phyloP scores from a whole-genome alignment of 2,329 filamentous ascomycete genomes.

The Cytospora piceicola region DNA sequence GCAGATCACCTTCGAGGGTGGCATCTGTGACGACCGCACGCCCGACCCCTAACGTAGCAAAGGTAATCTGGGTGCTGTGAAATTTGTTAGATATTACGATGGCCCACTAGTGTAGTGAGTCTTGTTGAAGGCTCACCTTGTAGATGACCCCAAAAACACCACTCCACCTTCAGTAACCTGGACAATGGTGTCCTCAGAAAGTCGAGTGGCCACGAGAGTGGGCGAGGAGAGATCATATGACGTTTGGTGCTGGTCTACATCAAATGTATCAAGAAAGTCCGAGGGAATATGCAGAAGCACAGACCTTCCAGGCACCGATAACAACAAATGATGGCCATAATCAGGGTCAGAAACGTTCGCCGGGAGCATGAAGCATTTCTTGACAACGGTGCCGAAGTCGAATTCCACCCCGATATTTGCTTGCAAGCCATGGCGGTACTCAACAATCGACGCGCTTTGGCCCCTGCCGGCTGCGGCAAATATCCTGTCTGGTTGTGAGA shows the following conservation, averaged over 20 bases:
- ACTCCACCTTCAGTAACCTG: conserved; percentile 59
- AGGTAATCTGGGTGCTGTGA: conserved; percentile 20
- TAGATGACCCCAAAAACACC: conserved; percentile 43
- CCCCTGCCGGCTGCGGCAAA: conserved; percentile 71
- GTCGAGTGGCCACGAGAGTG: conserved; percentile 53
- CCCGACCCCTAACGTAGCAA: conserved; percentile 33
- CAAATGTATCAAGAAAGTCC: conserved; percentile 51
- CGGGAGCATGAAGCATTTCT: conserved; percentile 58
- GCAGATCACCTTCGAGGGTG: conserved; percentile 41
- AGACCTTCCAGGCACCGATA: conserved; percentile 55
- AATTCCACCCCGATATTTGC: conserved; percentile 67
- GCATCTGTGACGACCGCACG: conserved; percentile 47
- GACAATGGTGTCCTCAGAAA: conserved; percentile 45
- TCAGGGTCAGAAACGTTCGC: conserved; percentile 33
- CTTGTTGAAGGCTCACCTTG: conserved; percentile 41
- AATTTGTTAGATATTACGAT: background rate
- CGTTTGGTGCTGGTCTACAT: conserved; percentile 46
- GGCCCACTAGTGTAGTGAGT: background rate
- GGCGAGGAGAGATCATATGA: conserved; percentile 57
- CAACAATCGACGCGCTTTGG: conserved; percentile 64
- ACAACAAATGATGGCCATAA: conserved; percentile 46
- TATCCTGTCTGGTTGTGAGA: conserved; percentile 54
- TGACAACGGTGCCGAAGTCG: conserved; percentile 53
- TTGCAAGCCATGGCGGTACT: conserved; percentile 71
- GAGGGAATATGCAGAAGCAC: conserved; percentile 52